Conservation (phyloP, 1,284 basidiomycete species). For the Cutaneotrichosporon daszewskae region DNA sequence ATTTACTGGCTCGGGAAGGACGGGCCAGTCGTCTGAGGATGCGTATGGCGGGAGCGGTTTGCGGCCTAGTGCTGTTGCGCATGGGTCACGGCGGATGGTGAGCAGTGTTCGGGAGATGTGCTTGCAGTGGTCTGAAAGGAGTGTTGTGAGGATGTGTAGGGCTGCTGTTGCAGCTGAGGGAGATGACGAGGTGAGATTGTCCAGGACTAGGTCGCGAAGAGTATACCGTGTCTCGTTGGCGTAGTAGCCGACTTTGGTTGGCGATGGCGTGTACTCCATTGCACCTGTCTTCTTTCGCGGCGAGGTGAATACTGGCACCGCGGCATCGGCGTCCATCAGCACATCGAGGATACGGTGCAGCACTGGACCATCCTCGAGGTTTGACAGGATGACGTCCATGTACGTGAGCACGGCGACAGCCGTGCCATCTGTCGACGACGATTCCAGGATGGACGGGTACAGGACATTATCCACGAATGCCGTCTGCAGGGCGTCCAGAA, state of each 20-base stretch:
- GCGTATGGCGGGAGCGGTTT: slow-evolving; percentile 18
- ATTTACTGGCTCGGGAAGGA: slow-evolving; percentile 17
- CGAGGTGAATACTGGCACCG: slow-evolving; percentile 7
- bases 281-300: slow-evolving; percentile 20
- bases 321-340: slow-evolving; percentile 31
- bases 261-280: slow-evolving; percentile 26
- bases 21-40: neutral
- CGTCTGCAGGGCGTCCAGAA: slow-evolving; percentile 73
- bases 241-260: slow-evolving; percentile 52
- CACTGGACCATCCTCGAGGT: slow-evolving; percentile 58
- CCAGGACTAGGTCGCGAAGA: slow-evolving; percentile 74
- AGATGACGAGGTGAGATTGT: slow-evolving; percentile 65
- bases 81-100: slow-evolving; percentile 60
- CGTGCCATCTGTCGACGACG: slow-evolving; percentile 85
- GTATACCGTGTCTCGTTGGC: slow-evolving; percentile 79
- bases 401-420: slow-evolving; percentile 97
- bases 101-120: slow-evolving; percentile 63
- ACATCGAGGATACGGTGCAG: slow-evolving; percentile 27
- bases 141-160: slow-evolving; percentile 68
- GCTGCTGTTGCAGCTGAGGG: slow-evolving; percentile 65
- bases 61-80: slow-evolving; percentile 48
- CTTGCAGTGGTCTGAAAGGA: slow-evolving; percentile 65
- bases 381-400: slow-evolving; percentile 78
- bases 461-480: slow-evolving; percentile 89
- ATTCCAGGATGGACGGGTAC: slow-evolving; percentile 89